Base-by-base conservation (phyloP, 495 filamentous ascomycete species). In the Penicillium diatomitis region DNA sequence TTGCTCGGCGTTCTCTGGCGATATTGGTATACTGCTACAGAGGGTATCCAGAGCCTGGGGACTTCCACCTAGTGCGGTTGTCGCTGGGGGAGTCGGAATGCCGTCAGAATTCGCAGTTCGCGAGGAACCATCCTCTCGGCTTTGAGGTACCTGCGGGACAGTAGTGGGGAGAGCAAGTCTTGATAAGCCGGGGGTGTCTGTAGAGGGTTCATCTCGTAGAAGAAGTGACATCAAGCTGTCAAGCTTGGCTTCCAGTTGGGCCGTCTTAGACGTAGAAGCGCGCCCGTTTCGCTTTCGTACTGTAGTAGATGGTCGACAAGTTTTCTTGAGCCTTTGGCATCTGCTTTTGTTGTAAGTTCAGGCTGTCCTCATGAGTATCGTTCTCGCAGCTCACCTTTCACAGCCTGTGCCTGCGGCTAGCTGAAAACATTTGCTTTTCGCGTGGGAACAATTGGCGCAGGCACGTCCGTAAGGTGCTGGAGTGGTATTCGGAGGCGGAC, bases 351-450 rank as follows among this genome's bases (percentile, higher is more conserved):
- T 44, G 38, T 33, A n/a, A 12, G 37, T 55, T 31, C 47, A 46
- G 29, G 39, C 29, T 2, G 39, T 4, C 5, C 27, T 9, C 28
- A 41, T 35, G 5, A 32, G 20, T 6, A 5, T 10, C 8, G 34
- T 36, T 29, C 8, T 10, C 3, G 49, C n/a, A 28, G 50, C 64
- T 50, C 29, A 74, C 70, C 71, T 74, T 47, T 81, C 75, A 49
- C 78, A 81, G 36, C 53, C 56, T 28, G 57, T 46, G 4, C 67
- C 68, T 8, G 45, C 56, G 4, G 50, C 32, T 9, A 64, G 58
- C 35, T 68, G 59, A 35, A 79, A 70, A 51, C 78, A 81, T 52
- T 75, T 75, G 55, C 76, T 78, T 54, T 81, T 82, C 29, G 77
- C 71, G 8, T 68, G 70, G 12, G 70, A 71, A 53, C 79, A 82